Percentiles rank a stretch among this genome's conserved stretches.
Conservation (phyloP, 2,329 filamentous ascomycete species). For the Aurifilum marmelostoma region DNA sequence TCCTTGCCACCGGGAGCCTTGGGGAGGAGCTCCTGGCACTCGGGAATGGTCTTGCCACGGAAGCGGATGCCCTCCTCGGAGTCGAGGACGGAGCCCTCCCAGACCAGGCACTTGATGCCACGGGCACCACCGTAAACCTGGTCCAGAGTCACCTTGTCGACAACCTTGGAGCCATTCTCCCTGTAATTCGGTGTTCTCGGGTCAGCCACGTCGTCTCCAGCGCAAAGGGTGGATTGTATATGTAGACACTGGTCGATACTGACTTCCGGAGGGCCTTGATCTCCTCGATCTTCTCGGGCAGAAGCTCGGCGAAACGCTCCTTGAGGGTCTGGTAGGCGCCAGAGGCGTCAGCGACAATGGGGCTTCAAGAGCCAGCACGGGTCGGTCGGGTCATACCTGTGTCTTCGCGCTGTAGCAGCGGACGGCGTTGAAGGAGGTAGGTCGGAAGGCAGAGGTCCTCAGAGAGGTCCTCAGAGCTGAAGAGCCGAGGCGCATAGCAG, state of each 20-base stretch:
- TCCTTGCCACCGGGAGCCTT: slow-evolving; percentile 96
- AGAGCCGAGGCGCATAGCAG: slow-evolving; percentile 79
- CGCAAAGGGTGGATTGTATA: slow-evolving; percentile 18
- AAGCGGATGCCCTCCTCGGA: slow-evolving; percentile 99
- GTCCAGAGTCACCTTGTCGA: slow-evolving; percentile 98
- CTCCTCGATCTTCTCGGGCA: slow-evolving; percentile 94
- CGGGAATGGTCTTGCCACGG: slow-evolving; percentile 98
- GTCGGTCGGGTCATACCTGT: slow-evolving; percentile 63
- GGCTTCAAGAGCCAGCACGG: slow-evolving; percentile 10
- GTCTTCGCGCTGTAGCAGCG: slow-evolving; percentile 94
- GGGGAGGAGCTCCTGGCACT: slow-evolving; percentile 96
- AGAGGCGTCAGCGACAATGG: slow-evolving; percentile 33
- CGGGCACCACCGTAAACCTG: slow-evolving; percentile 99
- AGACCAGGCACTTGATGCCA: slow-evolving; percentile 97
- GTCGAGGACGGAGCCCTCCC: slow-evolving; percentile 98
- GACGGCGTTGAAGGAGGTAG: slow-evolving; percentile 77
- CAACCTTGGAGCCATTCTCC: slow-evolving; percentile 91
- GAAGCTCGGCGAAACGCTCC: slow-evolving; percentile 94
- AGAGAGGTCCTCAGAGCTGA: slow-evolving; percentile 80
- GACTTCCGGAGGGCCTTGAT: slow-evolving; percentile 98
- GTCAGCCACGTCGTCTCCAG: slow-evolving; percentile 35
- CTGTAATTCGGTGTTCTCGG: slow-evolving; percentile 48
- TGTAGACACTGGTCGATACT: slow-evolving; percentile 41
- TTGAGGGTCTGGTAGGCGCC: slow-evolving; percentile 75
- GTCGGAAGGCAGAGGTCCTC: slow-evolving; percentile 67